A percentile compares a stretch with the other conserved stretches of the same genome.
Evolutionary conservation across 768 basidiomycete genomes (phyloP).

Genomic region (Phanerochaete carnosa): DNA sequence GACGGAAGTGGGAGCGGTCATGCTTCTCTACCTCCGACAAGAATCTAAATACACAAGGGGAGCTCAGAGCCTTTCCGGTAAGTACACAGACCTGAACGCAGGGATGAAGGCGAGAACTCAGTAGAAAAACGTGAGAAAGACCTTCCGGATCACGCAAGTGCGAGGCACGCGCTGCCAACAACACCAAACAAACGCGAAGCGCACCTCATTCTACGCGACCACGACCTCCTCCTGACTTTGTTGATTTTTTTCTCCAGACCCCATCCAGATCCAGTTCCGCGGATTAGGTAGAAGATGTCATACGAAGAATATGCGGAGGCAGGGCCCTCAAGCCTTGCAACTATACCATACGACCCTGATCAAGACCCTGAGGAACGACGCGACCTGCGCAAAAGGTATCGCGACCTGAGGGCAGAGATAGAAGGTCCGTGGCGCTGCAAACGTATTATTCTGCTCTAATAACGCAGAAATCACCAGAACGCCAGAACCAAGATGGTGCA

Average conservation of each 20-base stretch:
- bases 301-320: constrained; percentile 11
- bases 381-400: constrained; percentile 68
- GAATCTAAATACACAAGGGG: not conserved
- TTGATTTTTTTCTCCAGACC: not conserved
- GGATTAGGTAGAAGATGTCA: not conserved
- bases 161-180: not conserved
- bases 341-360: constrained; percentile 72
- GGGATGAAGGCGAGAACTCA: not conserved
- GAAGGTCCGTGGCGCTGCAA: constrained; percentile 47
- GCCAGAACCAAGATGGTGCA: constrained; percentile 43
- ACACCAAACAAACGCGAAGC: constrained; percentile 1
- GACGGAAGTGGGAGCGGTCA: constrained; percentile 22
- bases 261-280: not conserved
- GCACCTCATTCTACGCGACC: constrained; percentile 5
- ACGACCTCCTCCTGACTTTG: not conserved
- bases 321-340: constrained; percentile 17
- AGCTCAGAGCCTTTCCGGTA: not conserved
- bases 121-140: not conserved
- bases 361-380: constrained; percentile 82
- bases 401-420: constrained; percentile 56
- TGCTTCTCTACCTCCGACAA: not conserved
- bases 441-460: not conserved
- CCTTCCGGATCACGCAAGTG: not conserved
- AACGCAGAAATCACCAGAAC: constrained; percentile 26
- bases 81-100: not conserved